These are phyloP conservation scores for Aspergillus asperescens DNA, from an alignment of 495 filamentous ascomycete genomes.

Conservation along the genomic window DNA sequence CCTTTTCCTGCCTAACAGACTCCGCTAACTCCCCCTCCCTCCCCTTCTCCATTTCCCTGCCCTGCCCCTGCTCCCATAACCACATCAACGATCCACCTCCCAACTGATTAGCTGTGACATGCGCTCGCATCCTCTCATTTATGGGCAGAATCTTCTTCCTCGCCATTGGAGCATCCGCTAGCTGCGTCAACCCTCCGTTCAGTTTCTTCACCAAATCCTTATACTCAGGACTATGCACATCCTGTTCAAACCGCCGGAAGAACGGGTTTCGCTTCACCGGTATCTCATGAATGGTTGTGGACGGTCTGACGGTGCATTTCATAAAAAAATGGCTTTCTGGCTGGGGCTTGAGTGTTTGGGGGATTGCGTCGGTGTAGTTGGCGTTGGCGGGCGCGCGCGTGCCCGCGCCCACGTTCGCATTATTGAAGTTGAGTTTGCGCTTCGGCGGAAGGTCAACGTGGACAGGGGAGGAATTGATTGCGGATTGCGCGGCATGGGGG, in stretches of 20 bases:
- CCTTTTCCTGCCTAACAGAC: too few relatives aligned
- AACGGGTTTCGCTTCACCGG: slow-evolving; percentile 31
- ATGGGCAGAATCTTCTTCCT: slow-evolving; percentile 19
- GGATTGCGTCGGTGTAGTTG: too few relatives aligned
- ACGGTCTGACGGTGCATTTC: slow-evolving; percentile 22
- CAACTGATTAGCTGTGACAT: neutral
- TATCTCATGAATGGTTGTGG: slow-evolving; percentile 22
- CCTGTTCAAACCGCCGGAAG: slow-evolving; percentile 19
- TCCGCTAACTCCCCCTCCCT: neutral
- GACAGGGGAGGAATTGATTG: slow-evolving; percentile 33
- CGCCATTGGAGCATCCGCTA: slow-evolving; percentile 29
- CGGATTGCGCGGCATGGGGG: slow-evolving; percentile 27
- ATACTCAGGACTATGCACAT: slow-evolving; percentile 14
- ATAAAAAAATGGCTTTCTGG: slow-evolving; percentile 6
- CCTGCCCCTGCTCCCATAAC: neutral
- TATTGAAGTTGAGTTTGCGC: too few relatives aligned
- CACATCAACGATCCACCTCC: neutral
- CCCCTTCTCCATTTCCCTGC: neutral
- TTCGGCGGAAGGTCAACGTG: slow-evolving; percentile 13
- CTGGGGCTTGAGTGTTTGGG: too few relatives aligned
- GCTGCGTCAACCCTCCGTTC: slow-evolving; percentile 20
- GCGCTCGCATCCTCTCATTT: neutral
- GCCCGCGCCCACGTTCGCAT: too few relatives aligned
- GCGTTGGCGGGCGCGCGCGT: too few relatives aligned
- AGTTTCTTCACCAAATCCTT: slow-evolving; percentile 23